These are phyloP conservation scores for Alternaria sp. DNA, from an alignment of 2,329 filamentous ascomycete genomes.

Conservation along the genomic window DNA sequence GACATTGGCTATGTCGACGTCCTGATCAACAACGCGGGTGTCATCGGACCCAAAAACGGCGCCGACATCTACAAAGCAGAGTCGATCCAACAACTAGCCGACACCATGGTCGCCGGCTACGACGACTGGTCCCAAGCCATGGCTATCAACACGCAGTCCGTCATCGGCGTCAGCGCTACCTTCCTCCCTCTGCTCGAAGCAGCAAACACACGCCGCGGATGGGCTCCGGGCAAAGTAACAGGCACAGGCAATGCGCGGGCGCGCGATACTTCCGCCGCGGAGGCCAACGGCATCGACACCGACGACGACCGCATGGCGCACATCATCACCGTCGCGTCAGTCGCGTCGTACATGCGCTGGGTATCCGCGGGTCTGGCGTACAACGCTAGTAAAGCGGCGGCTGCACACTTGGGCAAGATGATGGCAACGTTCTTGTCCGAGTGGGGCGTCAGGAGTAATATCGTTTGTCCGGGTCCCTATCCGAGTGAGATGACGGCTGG, in stretches of 20 bases:
- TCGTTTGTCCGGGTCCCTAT: constrained; percentile 56
- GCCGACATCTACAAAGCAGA: constrained; percentile 54
- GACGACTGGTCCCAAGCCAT: constrained; percentile 50
- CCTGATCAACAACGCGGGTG: constrained; percentile 63
- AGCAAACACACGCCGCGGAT: constrained; percentile 56
- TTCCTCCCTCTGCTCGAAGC: constrained; percentile 58
- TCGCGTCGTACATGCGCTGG: constrained; percentile 52
- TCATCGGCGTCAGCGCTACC: constrained; percentile 55
- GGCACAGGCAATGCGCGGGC: constrained; percentile 36
- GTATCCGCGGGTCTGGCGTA: constrained; percentile 53
- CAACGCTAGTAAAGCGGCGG: constrained; percentile 56
- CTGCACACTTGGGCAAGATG: constrained; percentile 57
- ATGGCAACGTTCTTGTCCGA: constrained; percentile 54
- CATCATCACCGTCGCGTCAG: constrained; percentile 57
- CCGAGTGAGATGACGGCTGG: constrained; percentile 57
- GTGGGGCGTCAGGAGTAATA: constrained; percentile 58
- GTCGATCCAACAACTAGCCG: constrained; percentile 55
- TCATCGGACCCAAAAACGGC: constrained; percentile 55
- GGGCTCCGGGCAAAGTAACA: constrained; percentile 44
- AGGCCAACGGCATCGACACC: constrained; percentile 31
- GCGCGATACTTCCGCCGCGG: constrained; percentile 31
- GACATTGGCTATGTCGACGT: constrained; percentile 61
- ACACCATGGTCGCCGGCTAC: constrained; percentile 49
- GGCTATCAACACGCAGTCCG: constrained; percentile 56
- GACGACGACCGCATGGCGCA: constrained; percentile 55